A percentile compares a stretch with the other conserved stretches of the same genome.
These are phyloP conservation scores for Sordaria brevicollis DNA, from an alignment of 495 filamentous ascomycete species.

Conservation along the genomic window DNA sequence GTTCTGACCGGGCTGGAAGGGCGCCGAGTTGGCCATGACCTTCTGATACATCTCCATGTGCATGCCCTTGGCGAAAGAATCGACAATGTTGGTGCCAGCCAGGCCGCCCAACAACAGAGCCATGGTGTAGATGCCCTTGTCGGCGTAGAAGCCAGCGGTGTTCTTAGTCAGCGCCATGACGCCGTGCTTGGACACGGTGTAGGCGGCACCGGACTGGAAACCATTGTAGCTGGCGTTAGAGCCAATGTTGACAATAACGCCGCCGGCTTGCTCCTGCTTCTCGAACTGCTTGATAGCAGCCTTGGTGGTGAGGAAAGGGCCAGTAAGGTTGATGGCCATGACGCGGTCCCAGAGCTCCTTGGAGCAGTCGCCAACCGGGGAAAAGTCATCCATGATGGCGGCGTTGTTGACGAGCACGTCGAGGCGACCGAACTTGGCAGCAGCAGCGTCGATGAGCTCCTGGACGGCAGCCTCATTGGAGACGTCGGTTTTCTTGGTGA, in stretches of 20 bases:
- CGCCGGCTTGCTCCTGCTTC: conserved; percentile 22
- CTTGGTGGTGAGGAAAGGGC: conserved; percentile 43
- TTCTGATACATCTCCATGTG: conserved; percentile 34
- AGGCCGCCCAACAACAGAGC: conserved; percentile 48
- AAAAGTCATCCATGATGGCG: conserved; percentile 43
- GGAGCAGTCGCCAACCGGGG: conserved; percentile 41
- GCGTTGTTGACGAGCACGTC: conserved; percentile 44
- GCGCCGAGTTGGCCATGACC: conserved; percentile 13
- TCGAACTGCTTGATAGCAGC: conserved; percentile 37
- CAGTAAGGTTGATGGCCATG: conserved; percentile 50
- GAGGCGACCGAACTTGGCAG: conserved; percentile 30
- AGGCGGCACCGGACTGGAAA: conserved; percentile 38
- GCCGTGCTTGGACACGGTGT: conserved; percentile 44
- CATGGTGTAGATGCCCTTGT: conserved; percentile 46
- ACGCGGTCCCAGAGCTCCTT: conserved; percentile 46
- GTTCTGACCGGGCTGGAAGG: conserved; percentile 10
- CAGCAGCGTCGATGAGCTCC: conserved; percentile 21
- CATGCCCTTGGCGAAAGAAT: conserved; percentile 34
- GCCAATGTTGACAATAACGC: conserved; percentile 41
- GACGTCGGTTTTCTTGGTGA: conserved; percentile 24
- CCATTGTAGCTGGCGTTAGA: conserved; percentile 25
- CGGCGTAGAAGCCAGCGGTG: conserved; percentile 48
- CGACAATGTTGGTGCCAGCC: conserved; percentile 44
- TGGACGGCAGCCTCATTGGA: conserved; percentile 26
- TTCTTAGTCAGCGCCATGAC: conserved; percentile 53